Conservation (phyloP, 2,329 filamentous ascomycete species). For the Clonostachys chloroleuca region DNA sequence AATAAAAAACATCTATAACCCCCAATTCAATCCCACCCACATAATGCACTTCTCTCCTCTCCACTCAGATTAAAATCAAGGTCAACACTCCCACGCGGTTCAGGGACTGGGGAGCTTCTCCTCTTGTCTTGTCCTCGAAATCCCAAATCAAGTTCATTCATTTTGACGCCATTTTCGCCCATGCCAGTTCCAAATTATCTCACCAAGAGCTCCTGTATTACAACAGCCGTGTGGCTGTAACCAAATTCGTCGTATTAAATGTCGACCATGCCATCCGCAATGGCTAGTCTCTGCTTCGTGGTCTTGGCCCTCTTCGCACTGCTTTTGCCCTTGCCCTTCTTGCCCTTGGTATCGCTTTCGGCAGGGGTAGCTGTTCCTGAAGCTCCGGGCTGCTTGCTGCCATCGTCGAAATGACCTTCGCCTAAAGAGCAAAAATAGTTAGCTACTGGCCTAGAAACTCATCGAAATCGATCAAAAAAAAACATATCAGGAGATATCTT, state of each 20-base stretch:
- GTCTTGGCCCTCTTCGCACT: slow-evolving; percentile 56
- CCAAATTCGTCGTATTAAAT: neutral
- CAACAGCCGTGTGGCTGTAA: no score
- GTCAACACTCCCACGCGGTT: no score
- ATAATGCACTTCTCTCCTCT: no score
- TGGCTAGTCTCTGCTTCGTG: slow-evolving; percentile 62
- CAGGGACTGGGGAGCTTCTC: no score
- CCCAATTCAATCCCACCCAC: no score
- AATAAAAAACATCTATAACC: no score
- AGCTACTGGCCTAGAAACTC: slow-evolving; percentile 7
- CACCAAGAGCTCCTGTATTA: no score
- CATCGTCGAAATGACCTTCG: slow-evolving; percentile 93
- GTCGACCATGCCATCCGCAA: slow-evolving; percentile 53
- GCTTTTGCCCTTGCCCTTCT: slow-evolving; percentile 56
- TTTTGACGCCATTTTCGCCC: no score
- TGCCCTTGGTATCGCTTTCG: slow-evolving; percentile 46
- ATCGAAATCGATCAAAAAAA: neutral
- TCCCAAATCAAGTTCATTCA: no score
- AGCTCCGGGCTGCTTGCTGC: slow-evolving; percentile 54
- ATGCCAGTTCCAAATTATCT: no score
- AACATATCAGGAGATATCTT: slow-evolving; percentile 28
- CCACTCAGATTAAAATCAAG: no score
- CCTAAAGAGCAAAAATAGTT: slow-evolving; percentile 46
- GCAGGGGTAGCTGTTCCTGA: slow-evolving; percentile 84
- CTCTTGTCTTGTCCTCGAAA: no score